Base-by-base conservation (phyloP, 1,284 basidiomycete genomes). In the Pascua sp. region DNA sequence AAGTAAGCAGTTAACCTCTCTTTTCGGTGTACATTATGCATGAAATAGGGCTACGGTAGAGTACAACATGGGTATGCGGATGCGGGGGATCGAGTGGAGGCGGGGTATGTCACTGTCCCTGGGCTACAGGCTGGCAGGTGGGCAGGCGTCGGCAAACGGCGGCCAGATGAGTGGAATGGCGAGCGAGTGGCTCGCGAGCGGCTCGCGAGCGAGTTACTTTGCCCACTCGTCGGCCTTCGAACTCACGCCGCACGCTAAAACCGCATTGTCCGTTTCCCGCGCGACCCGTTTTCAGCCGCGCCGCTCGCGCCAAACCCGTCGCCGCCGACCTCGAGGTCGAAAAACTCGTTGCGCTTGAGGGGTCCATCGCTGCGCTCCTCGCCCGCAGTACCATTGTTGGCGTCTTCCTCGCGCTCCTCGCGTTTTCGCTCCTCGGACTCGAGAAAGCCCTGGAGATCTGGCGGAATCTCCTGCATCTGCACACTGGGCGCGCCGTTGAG, bases 401-500 rank as follows among this genome's bases (percentile, higher is more conserved):
- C 84, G 59, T 90, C 89, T 46, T 87, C 85, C 44, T 76, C 74
- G 66, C 79, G 84, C 72, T 92, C 90, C 38, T 89, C 88, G 16
- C 77, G 77, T 42, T 81, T 85, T 55, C 82, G 80, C 55, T 89
- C 87, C 73, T 96, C 91, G 55, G 87, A 85, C 12, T 84, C 85
- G 49, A 95, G 78, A 67, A 89, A 84, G 3, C 87, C 88, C 57
- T 87, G 86, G 17, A 98, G 78, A 67, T 95, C 89, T 0, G 94
- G 95, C 8, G 96, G 95, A 48, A 98, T 89, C 76, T 97, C 91
- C 70, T 93, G 89, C 90, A 98, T 91, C 67, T 88, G 87, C 10
- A 98, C 91, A 71, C 91, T 94, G 1, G 95, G 95, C 45, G 96
- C 95, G 32, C 93, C 93, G 66, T 95, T 90, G 18, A 98, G 79